Base-by-base conservation (phyloP, 1,284 basidiomycete species). In the Ustilago shanxiensis region DNA sequence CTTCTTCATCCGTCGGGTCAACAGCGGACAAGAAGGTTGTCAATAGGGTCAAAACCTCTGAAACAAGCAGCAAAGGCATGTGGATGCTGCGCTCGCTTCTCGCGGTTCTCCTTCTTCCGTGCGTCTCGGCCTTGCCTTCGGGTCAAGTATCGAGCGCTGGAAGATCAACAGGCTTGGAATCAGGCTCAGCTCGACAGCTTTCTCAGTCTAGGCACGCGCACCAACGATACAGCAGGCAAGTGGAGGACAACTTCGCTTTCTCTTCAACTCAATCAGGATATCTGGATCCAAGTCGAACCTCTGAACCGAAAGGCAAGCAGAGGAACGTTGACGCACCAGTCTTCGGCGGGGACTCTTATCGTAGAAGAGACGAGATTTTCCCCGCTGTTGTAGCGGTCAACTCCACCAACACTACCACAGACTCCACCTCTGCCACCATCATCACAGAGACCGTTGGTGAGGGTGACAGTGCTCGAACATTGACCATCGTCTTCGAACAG, bases 31-130 rank as follows among this genome's bases (percentile, higher is more conserved):
- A 31, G 50, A 52, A 31, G 14, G 29, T 33, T 20, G 5, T 52
- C 50, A 7, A 4, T 33, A n/a, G 47, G 47, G 9, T 13, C 26
- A 24, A 52, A 52, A 26, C 50, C 26, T 13, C 10, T 52, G 50
- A 16, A 33, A 9, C n/a, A 18, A 28, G 41, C 41, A 35, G 20
- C 22, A 62, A 45, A 53, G 39, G 39, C 18, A 14, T 67, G 53
- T 72, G 65, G 64, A 51, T 62, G 64, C 53, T 72, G 58, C 62
- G 66, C 37, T 66, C 66, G 66, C 49, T 74, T 60, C 54, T 70
- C 39, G 52, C 61, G 39, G 61, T 51, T 62, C 55, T 74, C 66
- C 55, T 74, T 60, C 52, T 74, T 62, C 66, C 72, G 59, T 65
- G 49, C 55, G 72, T 66, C 66, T 24, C 57, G 20, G 72, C 62